phyloP scores from a whole-genome alignment of 176 grass and related monocot genomes.

The Oryza glumipatula region DNA sequence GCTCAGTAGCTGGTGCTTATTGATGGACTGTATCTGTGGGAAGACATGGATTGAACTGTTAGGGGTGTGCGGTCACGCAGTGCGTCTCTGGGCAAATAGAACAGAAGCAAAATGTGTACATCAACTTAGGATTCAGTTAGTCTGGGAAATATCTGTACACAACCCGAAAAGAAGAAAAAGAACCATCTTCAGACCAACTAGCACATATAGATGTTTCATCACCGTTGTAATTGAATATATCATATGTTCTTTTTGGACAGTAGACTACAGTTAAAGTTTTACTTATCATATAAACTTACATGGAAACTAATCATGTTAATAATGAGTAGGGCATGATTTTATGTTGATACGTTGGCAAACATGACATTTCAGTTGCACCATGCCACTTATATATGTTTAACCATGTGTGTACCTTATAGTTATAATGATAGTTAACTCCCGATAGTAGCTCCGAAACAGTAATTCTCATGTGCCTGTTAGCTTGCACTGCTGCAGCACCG shows the following conservation, averaged over 20 bases:
- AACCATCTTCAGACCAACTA: not conserved
- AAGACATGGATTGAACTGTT: not conserved
- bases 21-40: not conserved
- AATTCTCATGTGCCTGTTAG: constrained; percentile 7
- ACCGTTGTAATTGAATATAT: constrained; percentile 16
- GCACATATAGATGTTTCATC: not conserved
- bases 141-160: not conserved
- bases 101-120: not conserved
- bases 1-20: not conserved
- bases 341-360: constrained; percentile 12
- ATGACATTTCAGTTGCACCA: not conserved
- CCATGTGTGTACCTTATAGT: not conserved
- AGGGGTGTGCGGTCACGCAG: not conserved
- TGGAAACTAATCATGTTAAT: not conserved
- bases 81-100: not conserved
- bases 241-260: constrained; percentile 14
- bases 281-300: not conserved
- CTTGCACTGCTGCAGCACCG: not conserved
- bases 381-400: constrained; percentile 28
- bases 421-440: not conserved
- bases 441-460: not conserved
- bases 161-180: not conserved
- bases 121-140: not conserved
- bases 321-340: not conserved
- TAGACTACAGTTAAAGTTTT: not conserved